Conservation (phyloP, 345 rosid species). For the Melastoma malabathricum region DNA sequence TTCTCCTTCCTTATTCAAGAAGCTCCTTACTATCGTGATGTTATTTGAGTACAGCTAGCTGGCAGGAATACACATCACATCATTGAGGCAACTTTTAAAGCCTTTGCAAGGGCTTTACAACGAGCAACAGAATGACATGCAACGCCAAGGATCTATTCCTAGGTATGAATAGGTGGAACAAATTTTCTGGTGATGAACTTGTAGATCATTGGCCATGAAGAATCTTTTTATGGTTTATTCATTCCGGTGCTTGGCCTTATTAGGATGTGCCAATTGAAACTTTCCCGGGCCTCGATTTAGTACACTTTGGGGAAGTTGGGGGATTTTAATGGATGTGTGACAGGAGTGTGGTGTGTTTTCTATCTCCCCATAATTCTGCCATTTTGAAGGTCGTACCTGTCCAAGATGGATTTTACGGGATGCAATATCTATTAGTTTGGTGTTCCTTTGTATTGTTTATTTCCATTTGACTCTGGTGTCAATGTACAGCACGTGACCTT, state of each 20-base stretch:
- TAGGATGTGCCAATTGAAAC: too few relatives aligned
- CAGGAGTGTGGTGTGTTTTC: too few relatives aligned
- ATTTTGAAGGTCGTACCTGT: too few relatives aligned
- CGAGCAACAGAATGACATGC: constrained; percentile 77
- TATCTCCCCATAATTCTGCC: too few relatives aligned
- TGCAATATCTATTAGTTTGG: too few relatives aligned
- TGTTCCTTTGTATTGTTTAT: not conserved
- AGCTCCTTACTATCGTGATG: not conserved
- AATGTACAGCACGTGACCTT: not conserved
- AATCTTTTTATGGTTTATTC: too few relatives aligned
- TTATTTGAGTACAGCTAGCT: constrained; percentile 47
- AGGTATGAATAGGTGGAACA: constrained; percentile 28
- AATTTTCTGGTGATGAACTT: not conserved
- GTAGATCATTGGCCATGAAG: not conserved
- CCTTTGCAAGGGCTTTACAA: constrained; percentile 91
- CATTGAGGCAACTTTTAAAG: constrained; percentile 92
- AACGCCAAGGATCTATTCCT: constrained; percentile 71
- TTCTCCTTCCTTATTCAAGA: not conserved
- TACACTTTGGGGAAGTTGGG: too few relatives aligned
- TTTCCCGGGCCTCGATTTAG: too few relatives aligned
- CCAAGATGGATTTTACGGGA: too few relatives aligned
- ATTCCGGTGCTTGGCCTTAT: too few relatives aligned
- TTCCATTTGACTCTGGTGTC: not conserved
- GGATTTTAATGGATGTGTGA: too few relatives aligned
- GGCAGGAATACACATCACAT: constrained; percentile 90